Base-by-base conservation (phyloP, 352 stramenopile genomes). In the Pythium inflatum region DNA sequence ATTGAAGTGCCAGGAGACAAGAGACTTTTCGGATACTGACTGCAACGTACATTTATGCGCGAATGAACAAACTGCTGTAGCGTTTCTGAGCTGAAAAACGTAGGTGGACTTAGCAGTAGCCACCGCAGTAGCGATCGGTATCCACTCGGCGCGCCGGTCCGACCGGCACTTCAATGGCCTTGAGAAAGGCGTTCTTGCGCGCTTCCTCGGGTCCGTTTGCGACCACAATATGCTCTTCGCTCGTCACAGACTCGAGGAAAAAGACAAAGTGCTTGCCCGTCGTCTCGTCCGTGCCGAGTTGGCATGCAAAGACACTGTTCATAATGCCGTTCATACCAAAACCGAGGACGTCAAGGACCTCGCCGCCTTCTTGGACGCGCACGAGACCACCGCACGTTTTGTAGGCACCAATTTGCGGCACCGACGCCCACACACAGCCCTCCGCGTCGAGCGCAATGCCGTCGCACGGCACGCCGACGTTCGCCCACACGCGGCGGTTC, bases 401-500 rank as follows among this genome's bases (percentile, higher is more conserved):
- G 71, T 87, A 85, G 33, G 84, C 12, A 2, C 82, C 81, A 22
- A 88, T 66, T 20, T 89, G 82, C 6, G 82, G 76, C 16, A 91
- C 68, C 2, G 82, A 79, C 13, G 55, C 73, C 85, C 85, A 91
- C 40, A 91, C 77, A 53, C 82, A 92, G 25, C 85, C 85, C 45
- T 92, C 81, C 0, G 80, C 81, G 38, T 92, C 82, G 2, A 91
- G 71, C 13, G 78, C 82, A 50, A 92, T 92, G 56, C 82, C 85
- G 63, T 91, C 82, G 8, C 75, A 50, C 18, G 68, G 76, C 2
- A 83, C 58, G 6, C 85, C 81, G 14, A 90, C 48, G 45, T 86
- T 38, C 12, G 82, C 85, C 81, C 85, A 91, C 33, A 89, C 50
- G 1, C 81, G 75, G 2, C 72, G 75, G 55, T 85, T 90, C 24